Conservation (phyloP, 768 basidiomycete species). For the Naganishia onofrii region DNA sequence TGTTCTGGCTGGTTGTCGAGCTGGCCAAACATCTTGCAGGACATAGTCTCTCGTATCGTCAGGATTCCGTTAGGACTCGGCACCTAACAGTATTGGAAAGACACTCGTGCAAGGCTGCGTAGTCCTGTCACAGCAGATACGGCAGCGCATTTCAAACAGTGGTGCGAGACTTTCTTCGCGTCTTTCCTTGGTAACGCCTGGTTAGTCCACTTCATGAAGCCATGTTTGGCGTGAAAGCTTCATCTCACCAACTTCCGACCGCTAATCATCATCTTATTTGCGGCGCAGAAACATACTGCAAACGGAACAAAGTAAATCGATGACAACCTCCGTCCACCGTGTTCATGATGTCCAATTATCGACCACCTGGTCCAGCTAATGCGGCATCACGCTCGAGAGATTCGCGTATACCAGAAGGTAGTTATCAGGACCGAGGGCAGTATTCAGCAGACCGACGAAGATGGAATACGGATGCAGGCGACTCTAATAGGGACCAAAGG, state of each 20-base stretch:
- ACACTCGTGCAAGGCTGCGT: neutral
- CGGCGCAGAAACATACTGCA: neutral
- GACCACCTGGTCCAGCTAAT: neutral
- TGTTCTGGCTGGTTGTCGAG: neutral
- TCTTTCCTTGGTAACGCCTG: neutral
- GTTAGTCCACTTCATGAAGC: neutral
- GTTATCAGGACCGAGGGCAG: neutral
- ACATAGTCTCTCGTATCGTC: too few species aligned
- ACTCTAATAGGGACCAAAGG: neutral
- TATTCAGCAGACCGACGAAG: neutral
- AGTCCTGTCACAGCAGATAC: neutral
- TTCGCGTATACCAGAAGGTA: neutral
- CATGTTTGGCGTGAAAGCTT: neutral
- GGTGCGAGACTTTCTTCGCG: neutral
- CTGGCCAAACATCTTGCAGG: too few species aligned
- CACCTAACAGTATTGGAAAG: neutral
- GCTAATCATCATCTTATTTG: neutral
- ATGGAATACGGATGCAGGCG: conserved; percentile 3
- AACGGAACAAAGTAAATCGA: neutral
- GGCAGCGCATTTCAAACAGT: neutral
- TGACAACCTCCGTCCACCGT: neutral
- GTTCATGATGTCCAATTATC: conserved; percentile 10
- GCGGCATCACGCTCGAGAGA: neutral
- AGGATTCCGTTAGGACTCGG: neutral
- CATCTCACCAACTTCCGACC: neutral